A percentile compares a stretch with the other conserved stretches of the same genome.
phyloP scores from a whole-genome alignment of 2,329 filamentous ascomycete genomes.

The Ophiostoma perfectum region DNA sequence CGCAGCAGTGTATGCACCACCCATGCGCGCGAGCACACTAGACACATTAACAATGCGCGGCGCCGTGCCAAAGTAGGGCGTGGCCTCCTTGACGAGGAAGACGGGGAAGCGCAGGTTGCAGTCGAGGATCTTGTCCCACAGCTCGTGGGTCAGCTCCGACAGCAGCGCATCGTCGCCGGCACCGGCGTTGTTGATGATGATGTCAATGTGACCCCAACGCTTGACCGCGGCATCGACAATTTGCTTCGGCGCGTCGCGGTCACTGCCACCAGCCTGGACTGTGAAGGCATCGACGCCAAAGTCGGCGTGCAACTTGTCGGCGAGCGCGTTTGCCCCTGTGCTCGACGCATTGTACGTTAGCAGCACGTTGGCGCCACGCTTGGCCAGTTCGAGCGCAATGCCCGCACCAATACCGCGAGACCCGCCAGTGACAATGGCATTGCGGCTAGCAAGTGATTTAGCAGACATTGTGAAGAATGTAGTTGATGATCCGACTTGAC shows the following conservation, averaged over 20 bases:
- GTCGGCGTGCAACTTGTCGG: neutral
- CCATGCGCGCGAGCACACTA: constrained; percentile 44
- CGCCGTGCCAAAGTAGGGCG: constrained; percentile 44
- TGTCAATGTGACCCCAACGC: constrained; percentile 16
- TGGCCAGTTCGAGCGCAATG: constrained; percentile 61
- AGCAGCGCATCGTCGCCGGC: constrained; percentile 34
- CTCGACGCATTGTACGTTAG: constrained; percentile 14
- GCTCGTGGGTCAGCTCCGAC: constrained; percentile 40
- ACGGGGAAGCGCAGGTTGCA: constrained; percentile 53
- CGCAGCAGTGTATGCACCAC: constrained; percentile 8
- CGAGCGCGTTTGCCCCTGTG: neutral
- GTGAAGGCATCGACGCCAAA: neutral
- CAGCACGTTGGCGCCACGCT: constrained; percentile 54
- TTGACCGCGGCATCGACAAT: constrained; percentile 9
- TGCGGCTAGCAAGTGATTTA: neutral
- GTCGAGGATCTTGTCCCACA: constrained; percentile 50
- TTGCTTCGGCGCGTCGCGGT: neutral
- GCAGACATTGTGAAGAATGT: neutral
- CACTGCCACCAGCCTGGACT: constrained; percentile 14
- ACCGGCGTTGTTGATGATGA: constrained; percentile 31
- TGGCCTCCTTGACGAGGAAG: constrained; percentile 48
- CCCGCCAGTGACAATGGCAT: constrained; percentile 31
- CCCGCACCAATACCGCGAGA: constrained; percentile 59
- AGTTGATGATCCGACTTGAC: too few relatives aligned
- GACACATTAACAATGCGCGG: constrained; percentile 55